Percentiles rank a stretch among this genome's conserved stretches.
These are phyloP conservation scores for Angomonas desouzai DNA, from an alignment of 208 protist genomes.

Conservation along the genomic window DNA sequence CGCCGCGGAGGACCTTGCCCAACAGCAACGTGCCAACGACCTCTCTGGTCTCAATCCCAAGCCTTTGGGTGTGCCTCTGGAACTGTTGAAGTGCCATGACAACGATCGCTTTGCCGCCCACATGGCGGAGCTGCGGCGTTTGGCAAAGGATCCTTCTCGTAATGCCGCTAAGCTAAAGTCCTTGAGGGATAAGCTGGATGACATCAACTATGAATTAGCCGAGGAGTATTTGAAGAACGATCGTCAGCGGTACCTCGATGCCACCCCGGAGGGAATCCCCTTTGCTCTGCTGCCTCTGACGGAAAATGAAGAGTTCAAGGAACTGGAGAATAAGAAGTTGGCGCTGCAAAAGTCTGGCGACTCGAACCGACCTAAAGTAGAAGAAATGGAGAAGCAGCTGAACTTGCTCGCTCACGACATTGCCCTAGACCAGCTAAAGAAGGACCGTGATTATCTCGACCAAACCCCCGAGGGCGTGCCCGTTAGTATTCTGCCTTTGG, in stretches of 20 bases:
- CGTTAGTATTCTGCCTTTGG: constrained; percentile 51
- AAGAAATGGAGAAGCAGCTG: constrained; percentile 45
- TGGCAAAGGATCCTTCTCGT: constrained; percentile 49
- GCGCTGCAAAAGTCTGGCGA: constrained; percentile 24
- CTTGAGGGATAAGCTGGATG: constrained; percentile 42
- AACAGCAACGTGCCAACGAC: constrained; percentile 48
- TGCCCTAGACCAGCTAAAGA: constrained; percentile 41
- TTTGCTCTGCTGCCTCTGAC: constrained; percentile 42
- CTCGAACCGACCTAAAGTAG: constrained; percentile 26
- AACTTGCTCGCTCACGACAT: constrained; percentile 50
- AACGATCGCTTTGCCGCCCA: constrained; percentile 38
- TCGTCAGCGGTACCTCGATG: constrained; percentile 60
- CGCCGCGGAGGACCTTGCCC: constrained; percentile 49
- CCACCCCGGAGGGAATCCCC: constrained; percentile 46
- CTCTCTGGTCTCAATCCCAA: constrained; percentile 38
- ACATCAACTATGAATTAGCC: constrained; percentile 39
- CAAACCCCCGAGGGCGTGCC: constrained; percentile 53
- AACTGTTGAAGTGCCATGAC: constrained; percentile 55
- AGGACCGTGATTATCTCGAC: constrained; percentile 63
- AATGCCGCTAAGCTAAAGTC: constrained; percentile 47
- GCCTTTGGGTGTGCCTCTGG: constrained; percentile 65
- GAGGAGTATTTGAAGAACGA: constrained; percentile 49
- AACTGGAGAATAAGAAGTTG: constrained; percentile 45
- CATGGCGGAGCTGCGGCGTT: constrained; percentile 56
- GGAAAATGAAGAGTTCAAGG: constrained; percentile 52